These are phyloP conservation scores for Penicillium sp. DNA, from an alignment of 2,329 filamentous ascomycete genomes.

Conservation along the genomic window DNA sequence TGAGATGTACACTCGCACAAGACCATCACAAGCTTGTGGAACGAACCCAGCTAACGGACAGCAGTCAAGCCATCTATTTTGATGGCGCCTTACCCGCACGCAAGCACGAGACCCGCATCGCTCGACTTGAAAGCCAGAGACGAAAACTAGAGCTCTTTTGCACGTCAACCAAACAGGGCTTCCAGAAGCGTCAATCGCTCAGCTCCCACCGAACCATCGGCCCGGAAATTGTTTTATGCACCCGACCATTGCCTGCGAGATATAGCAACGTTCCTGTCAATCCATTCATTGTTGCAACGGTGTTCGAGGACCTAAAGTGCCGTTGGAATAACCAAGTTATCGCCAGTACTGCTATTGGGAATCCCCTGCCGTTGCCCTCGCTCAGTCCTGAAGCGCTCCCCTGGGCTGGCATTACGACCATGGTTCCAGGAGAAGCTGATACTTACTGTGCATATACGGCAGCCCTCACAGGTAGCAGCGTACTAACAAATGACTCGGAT, in stretches of 20 bases:
- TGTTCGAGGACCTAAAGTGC: conserved; percentile 71
- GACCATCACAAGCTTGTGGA: conserved; percentile 14
- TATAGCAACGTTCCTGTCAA: conserved; percentile 54
- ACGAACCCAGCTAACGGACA: conserved; percentile 16
- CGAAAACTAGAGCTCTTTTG: conserved; percentile 60
- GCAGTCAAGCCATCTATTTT: conserved; percentile 75
- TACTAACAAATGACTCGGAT: conserved; percentile 86
- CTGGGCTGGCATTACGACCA: conserved; percentile 49
- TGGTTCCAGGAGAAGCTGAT: conserved; percentile 87
- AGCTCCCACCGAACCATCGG: conserved; percentile 14
- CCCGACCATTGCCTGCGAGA: conserved; percentile 30
- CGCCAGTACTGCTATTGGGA: conserved; percentile 18
- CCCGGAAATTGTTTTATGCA: conserved; percentile 33
- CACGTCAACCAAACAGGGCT: conserved; percentile 38
- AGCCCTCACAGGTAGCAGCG: conserved; percentile 59
- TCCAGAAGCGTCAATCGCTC: conserved; percentile 22
- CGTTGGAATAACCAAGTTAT: conserved; percentile 41
- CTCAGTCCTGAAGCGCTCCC: conserved; percentile 26
- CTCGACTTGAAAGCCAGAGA: conserved; percentile 64
- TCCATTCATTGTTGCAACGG: conserved; percentile 76
- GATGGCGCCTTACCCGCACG: conserved; percentile 76
- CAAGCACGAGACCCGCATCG: conserved; percentile 67
- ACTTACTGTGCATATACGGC: conserved; percentile 73
- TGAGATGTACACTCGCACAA: conserved; percentile 64
- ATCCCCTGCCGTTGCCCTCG: conserved; percentile 35